A percentile compares a stretch with the other conserved stretches of the same genome.
phyloP scores from a whole-genome alignment of 106 monocot genomes.

The Amphibolis antarctica region DNA sequence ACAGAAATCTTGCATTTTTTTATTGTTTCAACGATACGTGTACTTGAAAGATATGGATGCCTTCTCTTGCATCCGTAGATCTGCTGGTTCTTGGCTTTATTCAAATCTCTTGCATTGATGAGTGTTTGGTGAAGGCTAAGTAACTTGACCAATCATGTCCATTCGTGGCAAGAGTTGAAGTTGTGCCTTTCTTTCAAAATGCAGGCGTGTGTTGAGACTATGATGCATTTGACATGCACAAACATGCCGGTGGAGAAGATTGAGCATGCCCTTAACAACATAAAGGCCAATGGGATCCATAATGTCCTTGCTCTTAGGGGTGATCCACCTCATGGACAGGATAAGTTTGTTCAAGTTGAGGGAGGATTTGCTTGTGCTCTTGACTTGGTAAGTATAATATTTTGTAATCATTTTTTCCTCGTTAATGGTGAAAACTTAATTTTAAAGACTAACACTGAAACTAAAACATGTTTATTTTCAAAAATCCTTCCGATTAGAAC shows the following conservation, averaged over 20 bases:
- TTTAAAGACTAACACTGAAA: not conserved
- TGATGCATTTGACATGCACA: slow-evolving; percentile 96
- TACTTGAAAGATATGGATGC: not conserved
- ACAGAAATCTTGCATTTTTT: not conserved
- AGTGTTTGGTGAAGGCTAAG: too few species aligned
- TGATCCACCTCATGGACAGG: slow-evolving; percentile 84
- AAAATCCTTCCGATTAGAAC: not conserved
- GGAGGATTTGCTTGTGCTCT: slow-evolving; percentile 87
- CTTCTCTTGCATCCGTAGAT: not conserved
- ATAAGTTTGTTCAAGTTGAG: slow-evolving; percentile 74
- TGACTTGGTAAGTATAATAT: slow-evolving; percentile 47
- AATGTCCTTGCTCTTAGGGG: slow-evolving; percentile 92
- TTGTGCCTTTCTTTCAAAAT: not conserved
- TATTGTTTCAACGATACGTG: not conserved
- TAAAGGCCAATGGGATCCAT: slow-evolving; percentile 77
- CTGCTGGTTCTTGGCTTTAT: not conserved
- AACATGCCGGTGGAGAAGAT: slow-evolving; percentile 96
- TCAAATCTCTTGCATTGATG: not conserved
- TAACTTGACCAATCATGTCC: too few species aligned
- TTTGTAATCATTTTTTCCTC: not conserved
- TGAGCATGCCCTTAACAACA: slow-evolving; percentile 61
- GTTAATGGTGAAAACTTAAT: not conserved
- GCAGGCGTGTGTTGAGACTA: slow-evolving; percentile 80
- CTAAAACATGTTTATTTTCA: not conserved
- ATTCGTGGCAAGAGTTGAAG: not conserved